phyloP scores from a whole-genome alignment of 331 rosid species.

The Dryas integrifolia region DNA sequence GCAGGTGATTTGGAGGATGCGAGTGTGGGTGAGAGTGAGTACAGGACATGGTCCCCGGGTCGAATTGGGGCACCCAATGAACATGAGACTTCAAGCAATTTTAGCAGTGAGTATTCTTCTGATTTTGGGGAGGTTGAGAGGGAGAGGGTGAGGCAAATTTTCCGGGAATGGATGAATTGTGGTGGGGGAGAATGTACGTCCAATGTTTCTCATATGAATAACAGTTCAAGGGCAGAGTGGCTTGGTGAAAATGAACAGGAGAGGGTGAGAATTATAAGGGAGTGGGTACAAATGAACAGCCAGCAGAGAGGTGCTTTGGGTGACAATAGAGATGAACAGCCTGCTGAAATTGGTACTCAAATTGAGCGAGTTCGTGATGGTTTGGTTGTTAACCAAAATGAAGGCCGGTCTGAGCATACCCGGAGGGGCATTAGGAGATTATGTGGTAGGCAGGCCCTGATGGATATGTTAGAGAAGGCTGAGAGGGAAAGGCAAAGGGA shows the following conservation, averaged over 20 bases:
- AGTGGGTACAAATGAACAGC: conserved; percentile 78
- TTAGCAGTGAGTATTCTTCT: conserved; percentile 54
- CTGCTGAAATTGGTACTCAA: conserved; percentile 56
- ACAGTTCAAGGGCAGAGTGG: conserved; percentile 60
- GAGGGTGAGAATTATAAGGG: conserved; percentile 79
- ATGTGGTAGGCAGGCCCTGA: conserved; percentile 88
- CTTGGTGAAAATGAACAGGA: conserved; percentile 89
- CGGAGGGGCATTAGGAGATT: conserved; percentile 73
- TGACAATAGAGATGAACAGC: conserved; percentile 61
- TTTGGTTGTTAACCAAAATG: conserved; percentile 58
- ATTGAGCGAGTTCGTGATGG: conserved; percentile 61
- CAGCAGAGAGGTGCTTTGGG: conserved; percentile 59
- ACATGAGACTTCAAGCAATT: conserved; percentile 55
- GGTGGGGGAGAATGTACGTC: conserved; percentile 56
- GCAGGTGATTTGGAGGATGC: conserved; percentile 43
- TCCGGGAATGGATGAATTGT: conserved; percentile 84
- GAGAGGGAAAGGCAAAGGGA: conserved; percentile 76
- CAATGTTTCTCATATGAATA: conserved; percentile 43
- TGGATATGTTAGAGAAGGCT: conserved; percentile 87
- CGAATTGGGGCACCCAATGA: conserved; percentile 63
- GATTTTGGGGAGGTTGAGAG: conserved; percentile 77
- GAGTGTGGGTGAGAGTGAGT: conserved; percentile 60
- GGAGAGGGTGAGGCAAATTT: conserved; percentile 88
- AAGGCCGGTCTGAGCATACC: conserved; percentile 50
- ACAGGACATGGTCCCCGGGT: conserved; percentile 67